These are phyloP conservation scores for Paraurostyla sp. DNA, from an alignment of 73 alveolate genomes.

Conservation along the genomic window DNA sequence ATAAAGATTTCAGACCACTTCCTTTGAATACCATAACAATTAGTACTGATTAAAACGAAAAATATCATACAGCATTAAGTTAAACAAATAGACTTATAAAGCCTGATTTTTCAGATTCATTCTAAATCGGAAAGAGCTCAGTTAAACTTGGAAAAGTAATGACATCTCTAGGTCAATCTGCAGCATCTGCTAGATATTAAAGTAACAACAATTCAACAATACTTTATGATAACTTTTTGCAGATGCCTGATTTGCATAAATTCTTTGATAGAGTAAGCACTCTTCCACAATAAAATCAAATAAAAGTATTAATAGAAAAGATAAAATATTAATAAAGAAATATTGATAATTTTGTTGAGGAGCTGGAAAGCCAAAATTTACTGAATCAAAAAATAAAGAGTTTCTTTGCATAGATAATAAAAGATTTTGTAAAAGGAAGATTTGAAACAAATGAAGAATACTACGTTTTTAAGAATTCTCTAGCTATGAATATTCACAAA, in stretches of 20 bases:
- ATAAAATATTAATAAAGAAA: neutral
- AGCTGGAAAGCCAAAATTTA: neutral
- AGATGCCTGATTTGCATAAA: slow-evolving; percentile 4
- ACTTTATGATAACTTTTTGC: slow-evolving; percentile 26
- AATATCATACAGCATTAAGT: too few relatives aligned
- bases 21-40: too few relatives aligned
- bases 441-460: slow-evolving; percentile 30
- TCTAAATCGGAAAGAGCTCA: too few relatives aligned
- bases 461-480: neutral
- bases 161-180: neutral
- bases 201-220: neutral
- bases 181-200: neutral
- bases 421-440: slow-evolving; percentile 18
- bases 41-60: too few relatives aligned
- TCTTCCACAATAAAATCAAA: neutral
- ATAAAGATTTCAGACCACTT: neutral
- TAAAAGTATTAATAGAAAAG: slow-evolving; percentile 17
- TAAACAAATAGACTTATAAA: too few relatives aligned
- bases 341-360: neutral
- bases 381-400: neutral
- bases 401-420: neutral
- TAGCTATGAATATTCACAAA: neutral
- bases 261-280: neutral
- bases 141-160: neutral
- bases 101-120: too few relatives aligned